Evolutionary conservation across 2,329 filamentous ascomycete species (phyloP).

Genomic region (Trichoderma simmonsii): DNA sequence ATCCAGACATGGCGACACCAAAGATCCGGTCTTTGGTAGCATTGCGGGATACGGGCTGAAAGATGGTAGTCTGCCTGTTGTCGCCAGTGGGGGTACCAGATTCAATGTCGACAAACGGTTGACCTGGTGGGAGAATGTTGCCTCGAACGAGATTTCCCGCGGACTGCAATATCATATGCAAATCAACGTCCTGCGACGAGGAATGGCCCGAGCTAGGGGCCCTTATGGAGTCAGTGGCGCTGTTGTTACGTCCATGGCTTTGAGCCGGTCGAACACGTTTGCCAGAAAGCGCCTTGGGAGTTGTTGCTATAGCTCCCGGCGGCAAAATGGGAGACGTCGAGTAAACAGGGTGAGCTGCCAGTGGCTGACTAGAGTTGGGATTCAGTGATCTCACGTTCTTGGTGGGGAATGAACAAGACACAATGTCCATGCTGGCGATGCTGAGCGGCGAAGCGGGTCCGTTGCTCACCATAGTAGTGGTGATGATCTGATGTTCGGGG

Average conservation of each 20-base stretch:
- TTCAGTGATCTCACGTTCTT: constrained; percentile 45
- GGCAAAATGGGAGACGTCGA: constrained; percentile 47
- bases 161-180: constrained; percentile 63
- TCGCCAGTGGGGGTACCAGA: constrained; percentile 47
- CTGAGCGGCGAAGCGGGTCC: constrained; percentile 50
- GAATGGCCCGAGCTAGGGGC: constrained; percentile 58
- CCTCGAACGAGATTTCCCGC: constrained; percentile 85
- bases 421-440: constrained; percentile 56
- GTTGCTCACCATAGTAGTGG: constrained; percentile 23
- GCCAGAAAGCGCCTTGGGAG: constrained; percentile 55
- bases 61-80: constrained; percentile 53
- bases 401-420: constrained; percentile 62
- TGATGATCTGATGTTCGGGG: constrained; percentile 38
- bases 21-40: constrained; percentile 47
- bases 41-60: constrained; percentile 38
- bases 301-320: constrained; percentile 53
- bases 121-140: constrained; percentile 75
- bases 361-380: constrained; percentile 38
- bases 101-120: constrained; percentile 72
- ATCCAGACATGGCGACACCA: constrained; percentile 61
- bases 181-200: constrained; percentile 52
- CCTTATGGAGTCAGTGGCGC: constrained; percentile 78
- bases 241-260: constrained; percentile 78
- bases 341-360: constrained; percentile 56
- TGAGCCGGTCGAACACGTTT: constrained; percentile 58